phyloP scores from a whole-genome alignment of 2,329 filamentous ascomycete species.

The Ceratocystis ficicola region DNA sequence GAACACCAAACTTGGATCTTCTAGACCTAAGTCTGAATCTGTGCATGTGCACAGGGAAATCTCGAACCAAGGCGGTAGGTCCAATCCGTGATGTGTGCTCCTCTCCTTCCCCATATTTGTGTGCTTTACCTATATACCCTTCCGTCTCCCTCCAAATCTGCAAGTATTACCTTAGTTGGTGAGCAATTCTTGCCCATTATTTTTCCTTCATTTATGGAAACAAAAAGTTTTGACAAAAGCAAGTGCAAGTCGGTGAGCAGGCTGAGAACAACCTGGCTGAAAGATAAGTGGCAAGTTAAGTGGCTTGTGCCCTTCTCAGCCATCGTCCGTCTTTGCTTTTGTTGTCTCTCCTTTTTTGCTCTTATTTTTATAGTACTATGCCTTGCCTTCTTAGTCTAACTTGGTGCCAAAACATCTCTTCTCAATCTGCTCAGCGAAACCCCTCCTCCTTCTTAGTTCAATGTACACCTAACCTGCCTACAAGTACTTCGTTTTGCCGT shows the following conservation, averaged over 20 bases:
- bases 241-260: not conserved
- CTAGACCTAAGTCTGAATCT: not conserved
- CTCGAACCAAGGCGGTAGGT: not conserved
- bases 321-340: not conserved
- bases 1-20: not conserved
- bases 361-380: not conserved
- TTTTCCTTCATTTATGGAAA: not conserved
- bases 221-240: not conserved
- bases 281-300: slow-evolving; percentile 4
- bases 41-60: not conserved
- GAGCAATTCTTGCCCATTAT: too few relatives aligned
- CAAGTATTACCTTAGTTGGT: not conserved
- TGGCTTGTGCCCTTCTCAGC: not conserved
- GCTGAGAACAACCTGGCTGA: not conserved
- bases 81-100: slow-evolving; percentile 1
- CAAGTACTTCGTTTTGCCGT: not conserved
- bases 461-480: not conserved
- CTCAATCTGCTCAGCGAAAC: not conserved
- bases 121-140: not conserved
- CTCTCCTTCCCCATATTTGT: not conserved
- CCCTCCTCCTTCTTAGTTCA: not conserved
- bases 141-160: not conserved
- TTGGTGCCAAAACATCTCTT: not conserved
- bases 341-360: not conserved
- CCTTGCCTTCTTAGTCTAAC: not conserved